These are phyloP conservation scores for Cladophialophora yegresii DNA, from an alignment of 2,329 filamentous ascomycete species.

Conservation along the genomic window DNA sequence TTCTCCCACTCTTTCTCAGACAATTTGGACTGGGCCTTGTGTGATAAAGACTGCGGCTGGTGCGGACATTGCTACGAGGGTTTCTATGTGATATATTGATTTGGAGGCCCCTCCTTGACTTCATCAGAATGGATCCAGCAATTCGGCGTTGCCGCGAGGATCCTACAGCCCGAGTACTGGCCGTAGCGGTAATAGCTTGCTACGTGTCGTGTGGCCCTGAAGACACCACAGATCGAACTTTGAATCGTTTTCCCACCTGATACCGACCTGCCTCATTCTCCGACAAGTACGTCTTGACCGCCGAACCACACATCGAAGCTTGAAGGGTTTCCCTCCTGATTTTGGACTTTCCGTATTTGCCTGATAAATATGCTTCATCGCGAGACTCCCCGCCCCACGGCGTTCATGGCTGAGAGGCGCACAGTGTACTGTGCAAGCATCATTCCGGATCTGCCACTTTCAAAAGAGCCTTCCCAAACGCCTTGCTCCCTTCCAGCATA, in stretches of 20 bases:
- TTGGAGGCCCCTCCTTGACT: not conserved
- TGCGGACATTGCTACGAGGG: not conserved
- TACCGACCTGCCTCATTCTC: too few species aligned
- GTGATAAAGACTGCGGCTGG: not conserved
- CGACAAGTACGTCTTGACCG: too few species aligned
- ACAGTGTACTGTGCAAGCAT: not conserved
- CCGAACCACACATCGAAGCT: not conserved
- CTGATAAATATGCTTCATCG: not conserved
- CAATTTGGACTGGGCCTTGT: not conserved
- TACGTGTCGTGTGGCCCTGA: not conserved
- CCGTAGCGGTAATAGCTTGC: not conserved
- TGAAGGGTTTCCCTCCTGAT: not conserved
- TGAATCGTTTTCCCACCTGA: not conserved
- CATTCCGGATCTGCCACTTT: slow-evolving; percentile 49
- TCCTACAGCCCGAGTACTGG: not conserved
- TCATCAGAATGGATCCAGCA: too few species aligned
- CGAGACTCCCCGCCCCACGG: too few species aligned
- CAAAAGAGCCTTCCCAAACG: slow-evolving; percentile 85
- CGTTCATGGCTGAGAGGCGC: not conserved
- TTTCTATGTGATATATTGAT: not conserved
- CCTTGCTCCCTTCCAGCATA: slow-evolving; percentile 70
- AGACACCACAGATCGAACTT: not conserved
- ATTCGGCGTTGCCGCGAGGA: not conserved
- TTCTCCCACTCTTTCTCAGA: not conserved
- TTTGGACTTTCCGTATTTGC: not conserved